phyloP scores from a whole-genome alignment of 2,329 filamentous ascomycete genomes.

The Clarireedia homoeocarpa region DNA sequence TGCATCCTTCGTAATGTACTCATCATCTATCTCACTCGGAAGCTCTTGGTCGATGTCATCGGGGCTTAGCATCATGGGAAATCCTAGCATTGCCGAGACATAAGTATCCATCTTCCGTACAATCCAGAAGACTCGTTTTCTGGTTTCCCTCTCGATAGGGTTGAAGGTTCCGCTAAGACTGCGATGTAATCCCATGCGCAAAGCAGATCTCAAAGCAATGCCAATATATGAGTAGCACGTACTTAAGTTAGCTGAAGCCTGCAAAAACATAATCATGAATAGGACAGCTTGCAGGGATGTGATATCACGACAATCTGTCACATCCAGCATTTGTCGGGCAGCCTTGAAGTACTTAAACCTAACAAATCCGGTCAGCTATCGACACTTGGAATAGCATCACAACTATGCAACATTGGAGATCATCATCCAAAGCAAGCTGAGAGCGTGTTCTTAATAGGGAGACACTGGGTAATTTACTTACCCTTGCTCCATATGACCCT shows the following conservation, averaged over 20 bases:
- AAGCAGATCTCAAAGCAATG: conserved; percentile 66
- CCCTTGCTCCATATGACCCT: conserved; percentile 48
- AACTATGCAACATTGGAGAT: too few species aligned
- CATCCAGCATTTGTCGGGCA: conserved; percentile 57
- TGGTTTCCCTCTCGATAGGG: conserved; percentile 54
- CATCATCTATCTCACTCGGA: conserved; percentile 58
- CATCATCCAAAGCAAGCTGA: too few species aligned
- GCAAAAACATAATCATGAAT: conserved; percentile 75
- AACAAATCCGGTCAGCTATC: conserved; percentile 10
- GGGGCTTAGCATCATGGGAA: conserved; percentile 53
- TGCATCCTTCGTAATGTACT: conserved; percentile 53
- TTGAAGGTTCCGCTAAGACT: conserved; percentile 56
- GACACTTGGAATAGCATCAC: neutral
- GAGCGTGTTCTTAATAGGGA: neutral
- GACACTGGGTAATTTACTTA: conserved; percentile 27
- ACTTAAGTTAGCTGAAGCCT: conserved; percentile 70
- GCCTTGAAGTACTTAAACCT: conserved; percentile 70
- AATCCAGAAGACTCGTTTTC: conserved; percentile 59
- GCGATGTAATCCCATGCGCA: conserved; percentile 72
- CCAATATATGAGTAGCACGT: conserved; percentile 76
- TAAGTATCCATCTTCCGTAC: conserved; percentile 65
- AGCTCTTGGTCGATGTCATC: conserved; percentile 62
- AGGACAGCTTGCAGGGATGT: conserved; percentile 66
- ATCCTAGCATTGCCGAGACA: conserved; percentile 58
- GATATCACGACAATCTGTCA: conserved; percentile 65